Evolutionary conservation across 441 rosid genomes (phyloP).

Genomic region (Pelargonium citronellum): DNA sequence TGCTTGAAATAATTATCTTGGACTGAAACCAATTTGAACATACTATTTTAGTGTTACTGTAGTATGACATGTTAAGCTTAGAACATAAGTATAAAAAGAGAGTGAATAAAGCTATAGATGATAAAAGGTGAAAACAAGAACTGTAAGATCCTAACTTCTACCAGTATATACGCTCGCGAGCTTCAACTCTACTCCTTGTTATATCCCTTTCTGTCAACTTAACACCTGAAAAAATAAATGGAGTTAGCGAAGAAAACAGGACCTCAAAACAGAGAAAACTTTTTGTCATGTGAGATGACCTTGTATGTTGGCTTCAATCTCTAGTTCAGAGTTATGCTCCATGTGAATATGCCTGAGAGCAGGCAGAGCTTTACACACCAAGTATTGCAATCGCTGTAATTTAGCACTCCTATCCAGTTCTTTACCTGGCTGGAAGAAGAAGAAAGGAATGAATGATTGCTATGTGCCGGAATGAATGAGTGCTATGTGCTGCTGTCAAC

Average conservation of each 20-base stretch:
- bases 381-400: slow-evolving; percentile 15
- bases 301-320: slow-evolving; percentile 13
- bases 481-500: not conserved
- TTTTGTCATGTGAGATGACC: slow-evolving; percentile 17
- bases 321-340: slow-evolving; percentile 15
- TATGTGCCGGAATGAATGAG: not conserved
- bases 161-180: slow-evolving; percentile 26
- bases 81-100: not conserved
- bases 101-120: not conserved
- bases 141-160: slow-evolving; percentile 7
- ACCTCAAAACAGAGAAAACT: not conserved
- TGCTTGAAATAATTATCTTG: not conserved
- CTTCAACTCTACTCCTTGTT: slow-evolving; percentile 7
- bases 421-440: slow-evolving; percentile 9
- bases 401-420: not conserved
- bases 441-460: not conserved
- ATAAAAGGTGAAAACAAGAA: not conserved
- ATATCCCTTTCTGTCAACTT: slow-evolving; percentile 11
- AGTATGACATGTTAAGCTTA: not conserved
- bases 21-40: not conserved
- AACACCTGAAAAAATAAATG: slow-evolving; percentile 13
- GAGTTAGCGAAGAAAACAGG: slow-evolving; percentile 7
- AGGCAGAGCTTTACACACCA: slow-evolving; percentile 17
- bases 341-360: slow-evolving; percentile 17
- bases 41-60: not conserved